These are phyloP conservation scores for Trichoderma gamsii DNA, from an alignment of 495 filamentous ascomycete species.

Conservation along the genomic window DNA sequence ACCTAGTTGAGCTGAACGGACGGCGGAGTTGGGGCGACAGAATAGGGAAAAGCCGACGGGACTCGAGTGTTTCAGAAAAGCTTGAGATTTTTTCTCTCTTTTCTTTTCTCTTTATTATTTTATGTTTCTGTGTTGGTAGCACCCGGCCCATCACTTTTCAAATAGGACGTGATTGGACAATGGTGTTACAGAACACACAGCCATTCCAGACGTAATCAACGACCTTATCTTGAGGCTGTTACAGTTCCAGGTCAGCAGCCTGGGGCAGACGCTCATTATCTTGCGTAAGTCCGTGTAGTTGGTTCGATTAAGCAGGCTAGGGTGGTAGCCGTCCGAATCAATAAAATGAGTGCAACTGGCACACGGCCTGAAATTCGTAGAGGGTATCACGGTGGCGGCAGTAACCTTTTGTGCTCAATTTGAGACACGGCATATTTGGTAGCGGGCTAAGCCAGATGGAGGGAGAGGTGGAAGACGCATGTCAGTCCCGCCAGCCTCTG, in stretches of 20 bases:
- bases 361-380: neutral
- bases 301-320: neutral
- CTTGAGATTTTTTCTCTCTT: neutral
- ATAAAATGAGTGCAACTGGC: neutral
- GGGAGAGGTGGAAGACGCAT: neutral
- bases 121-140: no score
- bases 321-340: neutral
- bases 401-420: neutral
- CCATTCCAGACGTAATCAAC: neutral
- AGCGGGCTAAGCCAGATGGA: constrained; percentile 4
- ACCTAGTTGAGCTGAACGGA: neutral
- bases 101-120: no score
- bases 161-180: no score
- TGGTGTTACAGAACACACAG: neutral
- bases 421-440: neutral
- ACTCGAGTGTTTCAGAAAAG: neutral
- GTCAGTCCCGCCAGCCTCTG: neutral
- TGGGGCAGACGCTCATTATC: neutral
- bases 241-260: neutral
- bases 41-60: neutral
- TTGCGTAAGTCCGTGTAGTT: neutral
- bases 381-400: neutral
- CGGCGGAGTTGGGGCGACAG: neutral
- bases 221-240: neutral
- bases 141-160: no score